Evolutionary conservation across 2,329 filamentous ascomycete species (phyloP).

Genomic region (Aspergillus quadrilineatus): DNA sequence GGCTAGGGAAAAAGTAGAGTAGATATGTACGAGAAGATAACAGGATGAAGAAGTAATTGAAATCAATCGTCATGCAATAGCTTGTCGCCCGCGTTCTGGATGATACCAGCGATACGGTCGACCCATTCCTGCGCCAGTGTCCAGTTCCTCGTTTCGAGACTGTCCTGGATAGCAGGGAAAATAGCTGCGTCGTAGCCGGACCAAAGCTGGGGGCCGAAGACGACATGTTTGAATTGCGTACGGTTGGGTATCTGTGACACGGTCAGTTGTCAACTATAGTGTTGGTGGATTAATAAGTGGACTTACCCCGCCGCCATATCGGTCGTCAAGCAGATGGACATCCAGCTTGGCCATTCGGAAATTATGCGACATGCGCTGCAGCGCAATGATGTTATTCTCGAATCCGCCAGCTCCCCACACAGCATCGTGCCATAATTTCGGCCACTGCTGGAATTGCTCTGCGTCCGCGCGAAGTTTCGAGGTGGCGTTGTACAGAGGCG

Average conservation of each 20-base stretch:
- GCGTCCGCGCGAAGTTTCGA: slow-evolving; percentile 60
- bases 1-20: neutral
- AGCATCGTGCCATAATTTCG: slow-evolving; percentile 70
- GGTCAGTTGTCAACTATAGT: slow-evolving; percentile 13
- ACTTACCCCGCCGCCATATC: slow-evolving; percentile 71
- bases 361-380: slow-evolving; percentile 74
- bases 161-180: slow-evolving; percentile 84
- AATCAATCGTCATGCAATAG: slow-evolving; percentile 37
- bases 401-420: slow-evolving; percentile 72
- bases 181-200: slow-evolving; percentile 65
- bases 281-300: neutral
- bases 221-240: slow-evolving; percentile 88
- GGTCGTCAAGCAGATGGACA: slow-evolving; percentile 74
- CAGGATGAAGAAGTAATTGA: slow-evolving; percentile 1
- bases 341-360: slow-evolving; percentile 78
- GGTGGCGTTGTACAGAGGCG: slow-evolving; percentile 63
- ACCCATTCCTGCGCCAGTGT: slow-evolving; percentile 65
- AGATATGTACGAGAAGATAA: neutral
- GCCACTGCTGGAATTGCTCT: slow-evolving; percentile 71
- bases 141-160: slow-evolving; percentile 71
- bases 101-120: slow-evolving; percentile 67
- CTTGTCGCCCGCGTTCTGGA: slow-evolving; percentile 60
- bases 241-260: slow-evolving; percentile 69
- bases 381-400: slow-evolving; percentile 68
- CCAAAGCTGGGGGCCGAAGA: slow-evolving; percentile 83